These are phyloP conservation scores for Mallotus repandus DNA, from an alignment of 441 rosid species.

Conservation along the genomic window DNA sequence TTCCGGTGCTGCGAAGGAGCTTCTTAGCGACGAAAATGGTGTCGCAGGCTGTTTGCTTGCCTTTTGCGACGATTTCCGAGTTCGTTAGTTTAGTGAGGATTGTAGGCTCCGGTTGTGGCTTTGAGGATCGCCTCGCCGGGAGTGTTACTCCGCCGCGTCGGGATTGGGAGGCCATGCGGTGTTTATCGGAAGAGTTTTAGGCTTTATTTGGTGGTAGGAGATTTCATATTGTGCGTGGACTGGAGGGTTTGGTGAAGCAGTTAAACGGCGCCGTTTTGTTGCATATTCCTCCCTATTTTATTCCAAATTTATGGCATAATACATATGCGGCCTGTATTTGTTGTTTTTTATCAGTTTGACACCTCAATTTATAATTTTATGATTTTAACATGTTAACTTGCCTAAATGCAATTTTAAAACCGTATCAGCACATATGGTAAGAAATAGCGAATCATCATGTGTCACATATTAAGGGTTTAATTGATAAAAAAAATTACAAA, in stretches of 20 bases:
- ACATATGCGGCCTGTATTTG: no score
- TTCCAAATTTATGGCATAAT: no score
- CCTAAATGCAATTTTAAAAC: no score
- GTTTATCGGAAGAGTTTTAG: not conserved
- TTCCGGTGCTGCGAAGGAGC: constrained; percentile 75
- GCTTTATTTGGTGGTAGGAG: not conserved
- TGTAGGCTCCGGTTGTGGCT: constrained; percentile 21
- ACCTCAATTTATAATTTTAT: no score
- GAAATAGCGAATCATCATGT: no score
- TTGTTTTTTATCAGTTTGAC: no score
- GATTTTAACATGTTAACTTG: no score
- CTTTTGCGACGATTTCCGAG: constrained; percentile 50
- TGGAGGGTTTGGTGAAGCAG: not conserved
- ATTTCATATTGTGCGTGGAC: not conserved
- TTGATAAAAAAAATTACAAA: no score
- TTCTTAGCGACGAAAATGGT: constrained; percentile 57
- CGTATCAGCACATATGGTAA: no score
- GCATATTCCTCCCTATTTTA: no score
- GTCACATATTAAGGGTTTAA: no score
- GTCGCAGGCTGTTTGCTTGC: constrained; percentile 55
- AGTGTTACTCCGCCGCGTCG: constrained; percentile 30
- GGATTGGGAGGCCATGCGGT: constrained; percentile 25
- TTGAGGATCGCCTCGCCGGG: constrained; percentile 26
- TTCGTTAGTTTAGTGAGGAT: constrained; percentile 41
- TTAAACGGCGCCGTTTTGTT: constrained; percentile 13